Base-by-base conservation (phyloP, 257 asterid genomes). In the Buddleja alternifolia region DNA sequence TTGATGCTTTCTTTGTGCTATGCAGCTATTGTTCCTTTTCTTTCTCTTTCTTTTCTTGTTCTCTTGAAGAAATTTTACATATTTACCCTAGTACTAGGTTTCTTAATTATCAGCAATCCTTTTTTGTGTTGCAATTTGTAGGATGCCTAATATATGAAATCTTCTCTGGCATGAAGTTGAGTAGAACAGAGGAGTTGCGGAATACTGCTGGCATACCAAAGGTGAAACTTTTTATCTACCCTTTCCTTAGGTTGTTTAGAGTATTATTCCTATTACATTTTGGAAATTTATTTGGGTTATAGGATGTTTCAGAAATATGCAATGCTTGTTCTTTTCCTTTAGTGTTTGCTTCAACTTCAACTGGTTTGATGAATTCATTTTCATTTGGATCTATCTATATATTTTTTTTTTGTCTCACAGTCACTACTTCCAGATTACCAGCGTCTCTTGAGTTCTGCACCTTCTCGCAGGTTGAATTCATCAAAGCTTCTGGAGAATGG, bases 401-500 rank as follows among this genome's bases (percentile, higher is more conserved):
- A 1, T 29, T 29, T 29, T 5, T 67, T 77, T 75, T 77, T 66
- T 82, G 64, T 77, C 73, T 75, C 77, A 44, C 97, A 94, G 99
- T 89, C 97, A 78, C 88, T 94, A 74, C 97, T 88, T 85, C 96
- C 92, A 82, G 97, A 94, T 83, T 94, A 94, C 80, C 97, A 87
- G 81, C 92, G 95, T 66, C 97, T 94, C 75, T 73, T 94, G 88
- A 85, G 96, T 84, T 86, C 96, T 74, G 74, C 60, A 65, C 99
- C 99, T 57, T 82, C 96, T 79, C 96, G 99, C 81, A 87, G 99
- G 79, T 85, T 94, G 82, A 94, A 94, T 87, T 84, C 99, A 73
- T 87, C 96, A 68, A 94, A 91, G 82, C 97, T 94, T 83, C 82
- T 87, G 73, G 99, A 94, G 75, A 90, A 92, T 82, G 75, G 99